A percentile compares a stretch with the other conserved stretches of the same genome.
Conservation (phyloP, 176 grass and related monocot species). For the Carex scoparia region DNA sequence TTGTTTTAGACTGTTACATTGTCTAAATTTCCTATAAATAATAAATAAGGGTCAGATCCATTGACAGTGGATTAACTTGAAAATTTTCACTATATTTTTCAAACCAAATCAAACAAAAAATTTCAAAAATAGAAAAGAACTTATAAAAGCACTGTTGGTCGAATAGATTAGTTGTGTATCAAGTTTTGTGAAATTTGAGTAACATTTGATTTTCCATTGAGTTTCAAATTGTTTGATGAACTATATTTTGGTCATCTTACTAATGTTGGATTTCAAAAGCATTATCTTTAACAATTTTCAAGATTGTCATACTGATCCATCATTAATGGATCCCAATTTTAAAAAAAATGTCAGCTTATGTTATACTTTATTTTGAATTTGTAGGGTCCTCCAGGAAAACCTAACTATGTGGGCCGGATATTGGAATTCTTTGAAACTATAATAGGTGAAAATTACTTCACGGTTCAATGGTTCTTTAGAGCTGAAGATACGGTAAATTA, state of each 20-base stretch:
- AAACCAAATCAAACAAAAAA: conserved; percentile 2
- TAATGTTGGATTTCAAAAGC: background rate
- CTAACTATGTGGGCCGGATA: conserved; percentile 71
- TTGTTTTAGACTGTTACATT: conserved; percentile 15
- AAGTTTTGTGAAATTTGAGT: too few relatives aligned
- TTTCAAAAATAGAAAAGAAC: too few relatives aligned
- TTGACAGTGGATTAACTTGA: background rate
- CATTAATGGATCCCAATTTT: background rate
- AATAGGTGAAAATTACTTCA: conserved; percentile 47
- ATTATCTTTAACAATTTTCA: background rate
- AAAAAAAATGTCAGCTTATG: background rate
- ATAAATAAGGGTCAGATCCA: background rate
- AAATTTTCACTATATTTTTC: background rate
- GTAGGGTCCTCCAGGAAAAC: conserved; percentile 63
- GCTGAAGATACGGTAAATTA: conserved; percentile 87
- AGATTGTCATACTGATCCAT: background rate
- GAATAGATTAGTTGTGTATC: too few relatives aligned
- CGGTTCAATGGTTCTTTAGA: conserved; percentile 89
- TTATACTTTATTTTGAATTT: conserved; percentile 25
- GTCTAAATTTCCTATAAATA: conserved; percentile 20
- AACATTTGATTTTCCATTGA: background rate
- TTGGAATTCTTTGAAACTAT: conserved; percentile 88
- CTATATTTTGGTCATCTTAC: background rate
- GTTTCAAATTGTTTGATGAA: background rate
- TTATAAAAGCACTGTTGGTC: too few relatives aligned